Base-by-base conservation (phyloP, 2,329 filamentous ascomycete genomes). In the Talaromyces sp. region DNA sequence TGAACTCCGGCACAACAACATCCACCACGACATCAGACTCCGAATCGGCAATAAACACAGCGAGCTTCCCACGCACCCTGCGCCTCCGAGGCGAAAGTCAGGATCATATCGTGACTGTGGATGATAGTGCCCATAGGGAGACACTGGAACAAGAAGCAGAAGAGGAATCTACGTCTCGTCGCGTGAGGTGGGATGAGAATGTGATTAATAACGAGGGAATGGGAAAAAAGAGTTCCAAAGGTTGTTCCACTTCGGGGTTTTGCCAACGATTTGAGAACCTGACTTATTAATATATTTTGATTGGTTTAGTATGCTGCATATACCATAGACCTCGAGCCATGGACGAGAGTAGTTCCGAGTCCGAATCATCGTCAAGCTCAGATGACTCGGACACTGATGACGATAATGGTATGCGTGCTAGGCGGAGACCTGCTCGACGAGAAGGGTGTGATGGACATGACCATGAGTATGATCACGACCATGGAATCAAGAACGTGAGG, bases 141-240 rank as follows among this genome's bases (percentile, higher is more conserved):
- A 25, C 44, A 61, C 23, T 40, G 66, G 67, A 60, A 66, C 61
- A 35, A 65, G 79, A 52, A 37, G 21, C 35, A 40, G 23, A 6
- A 28, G 54, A 42, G 5, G 35, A 37, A 31, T 11, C 58, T 0
- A 76, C 78, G 28, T 75, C 80, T 18, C 83, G 88, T 59, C 86
- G 86, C 56, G 95, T 99, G 62, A 88, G 90, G 75, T 99, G 95
- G 95, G 92, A 92, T 6, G 91, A 95, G 71, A 89, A 91, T 71
- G 93, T 97, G 6, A 83, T 99, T 2, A 93, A 99, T 77, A 99
- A 99, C 72, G 95, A 99, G 77, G 92, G 92, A 3, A 84, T 98
- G 75, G 92, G 92, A 7, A 90, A 91, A 77, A 99, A 98, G 80
- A 93, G 87, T 67, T 96, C 91, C 18, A 99, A 99, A 86, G 91